Evolutionary conservation across 495 filamentous ascomycete species (phyloP).

Genomic region (Cladorrhinum samala): DNA sequence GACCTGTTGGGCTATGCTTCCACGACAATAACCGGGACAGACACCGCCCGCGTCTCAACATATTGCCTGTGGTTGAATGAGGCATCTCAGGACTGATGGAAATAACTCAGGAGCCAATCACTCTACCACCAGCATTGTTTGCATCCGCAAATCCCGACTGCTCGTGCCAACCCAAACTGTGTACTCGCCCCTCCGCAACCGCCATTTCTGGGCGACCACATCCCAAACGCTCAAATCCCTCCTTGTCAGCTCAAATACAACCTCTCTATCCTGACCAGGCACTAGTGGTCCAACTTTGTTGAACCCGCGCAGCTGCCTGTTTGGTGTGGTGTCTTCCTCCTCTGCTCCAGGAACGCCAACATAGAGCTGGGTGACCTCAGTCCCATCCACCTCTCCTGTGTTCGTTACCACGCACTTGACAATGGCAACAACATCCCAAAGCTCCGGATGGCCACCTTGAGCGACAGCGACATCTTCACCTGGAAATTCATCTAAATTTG

Average conservation of each 20-base stretch:
- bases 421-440: conserved; percentile 55
- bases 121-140: too few relatives aligned
- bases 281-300: conserved; percentile 41
- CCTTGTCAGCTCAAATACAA: conserved; percentile 45
- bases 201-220: conserved; percentile 74
- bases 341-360: conserved; percentile 29
- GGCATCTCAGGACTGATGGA: too few relatives aligned
- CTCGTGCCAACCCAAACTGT: conserved; percentile 41
- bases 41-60: too few relatives aligned
- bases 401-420: conserved; percentile 60
- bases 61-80: too few relatives aligned
- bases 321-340: conserved; percentile 44
- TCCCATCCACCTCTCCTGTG: conserved; percentile 59
- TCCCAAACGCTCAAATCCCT: conserved; percentile 75
- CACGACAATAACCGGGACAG: too few relatives aligned
- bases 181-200: conserved; percentile 49
- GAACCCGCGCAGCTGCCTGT: conserved; percentile 53
- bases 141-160: conserved; percentile 47
- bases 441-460: conserved; percentile 59
- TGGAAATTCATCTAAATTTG: conserved; percentile 9
- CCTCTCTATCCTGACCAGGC: conserved; percentile 33
- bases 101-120: too few relatives aligned
- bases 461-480: conserved; percentile 49
- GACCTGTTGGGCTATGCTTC: too few relatives aligned
- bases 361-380: conserved; percentile 69